Percentiles rank a stretch among this genome's conserved stretches.
phyloP scores from a whole-genome alignment of 148 eudicot genomes.

The Rhododendron ovatum region DNA sequence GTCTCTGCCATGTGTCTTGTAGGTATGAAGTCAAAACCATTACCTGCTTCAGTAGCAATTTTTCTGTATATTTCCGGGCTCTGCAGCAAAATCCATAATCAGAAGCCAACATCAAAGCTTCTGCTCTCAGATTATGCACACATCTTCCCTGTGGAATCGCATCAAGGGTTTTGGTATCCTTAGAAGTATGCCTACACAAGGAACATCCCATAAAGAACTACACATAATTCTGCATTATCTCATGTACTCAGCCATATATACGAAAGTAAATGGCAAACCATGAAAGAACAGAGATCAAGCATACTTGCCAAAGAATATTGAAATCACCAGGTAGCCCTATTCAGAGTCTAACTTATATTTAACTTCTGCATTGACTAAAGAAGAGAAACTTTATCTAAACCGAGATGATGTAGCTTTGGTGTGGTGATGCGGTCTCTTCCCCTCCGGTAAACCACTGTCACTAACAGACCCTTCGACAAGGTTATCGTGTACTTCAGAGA shows the following conservation, averaged over 20 bases:
- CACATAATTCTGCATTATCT: not conserved
- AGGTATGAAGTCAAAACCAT: not conserved
- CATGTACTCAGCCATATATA: not conserved
- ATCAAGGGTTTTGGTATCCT: not conserved
- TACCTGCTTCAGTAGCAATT: slow-evolving; percentile 1
- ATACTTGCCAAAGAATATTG: slow-evolving; percentile 5
- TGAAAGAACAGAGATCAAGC: not conserved
- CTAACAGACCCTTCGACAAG: slow-evolving; percentile 68
- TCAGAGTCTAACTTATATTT: not conserved
- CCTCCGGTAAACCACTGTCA: slow-evolving; percentile 68
- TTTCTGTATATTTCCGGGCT: not conserved
- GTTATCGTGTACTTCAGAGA: slow-evolving; percentile 51
- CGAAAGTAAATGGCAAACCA: not conserved
- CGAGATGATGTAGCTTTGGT: slow-evolving; percentile 41
- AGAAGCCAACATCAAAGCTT: not conserved
- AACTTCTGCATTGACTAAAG: not conserved
- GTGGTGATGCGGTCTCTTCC: slow-evolving; percentile 39
- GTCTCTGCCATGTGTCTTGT: not conserved
- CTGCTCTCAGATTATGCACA: not conserved
- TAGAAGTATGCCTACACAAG: not conserved
- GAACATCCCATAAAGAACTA: not conserved
- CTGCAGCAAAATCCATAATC: not conserved
- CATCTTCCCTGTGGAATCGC: not conserved
- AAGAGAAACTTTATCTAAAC: slow-evolving; percentile 26
- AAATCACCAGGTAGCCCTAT: not conserved